Evolutionary conservation across 2,329 filamentous ascomycete species (phyloP), one percentile per base, ranked within the genome.

Genomic region (Aspergillus ochraceus): DNA sequence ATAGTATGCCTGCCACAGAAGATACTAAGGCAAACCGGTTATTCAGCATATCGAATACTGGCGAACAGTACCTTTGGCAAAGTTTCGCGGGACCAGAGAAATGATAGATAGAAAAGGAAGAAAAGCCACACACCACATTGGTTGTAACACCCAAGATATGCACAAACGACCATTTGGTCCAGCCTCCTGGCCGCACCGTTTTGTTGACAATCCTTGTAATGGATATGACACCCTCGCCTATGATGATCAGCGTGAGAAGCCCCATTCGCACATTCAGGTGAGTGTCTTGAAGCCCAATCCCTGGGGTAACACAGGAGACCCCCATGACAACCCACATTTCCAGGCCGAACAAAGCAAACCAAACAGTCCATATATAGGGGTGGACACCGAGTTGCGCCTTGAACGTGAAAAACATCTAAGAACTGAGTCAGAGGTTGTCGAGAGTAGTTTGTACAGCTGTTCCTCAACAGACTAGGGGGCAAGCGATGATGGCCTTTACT

Each of bases 161-260:
- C 46, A 73, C 69, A 71, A 73, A 76, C 54, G 69, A 76, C 68
- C 72, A 76, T 53, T 72, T 74, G 8, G 76, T 76, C 72, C 76
- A 77, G 30, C 74, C 76, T 20, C 71, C 72, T 24, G 68, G 71
- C 58, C 70, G 71, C 22, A 77, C 73, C 59, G 79, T 82, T 46
- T 82, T 83, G 19, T 88, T 83, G 39, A 81, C 81, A 68, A 78
- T 76, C 29, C 82, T 81, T 24, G 81, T 83, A 29, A 88, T 76
- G n/a, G 84, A 82, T 45, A 88, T 86, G 17, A 87, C 83, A 54
- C 86, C 86, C 67, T 89, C 87, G 14, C 87, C 87, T 59, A 89
- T 82, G 58, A 90, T 86, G 61, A 89, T 88, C 52, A 89, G 78
- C 0, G 86, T 89, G 57, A 89, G 76, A 2, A 88, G 77, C 12